A percentile compares a stretch with the other conserved stretches of the same genome.
phyloP scores from a whole-genome alignment of 1,284 basidiomycete genomes.

The Rugosomyces carneus region DNA sequence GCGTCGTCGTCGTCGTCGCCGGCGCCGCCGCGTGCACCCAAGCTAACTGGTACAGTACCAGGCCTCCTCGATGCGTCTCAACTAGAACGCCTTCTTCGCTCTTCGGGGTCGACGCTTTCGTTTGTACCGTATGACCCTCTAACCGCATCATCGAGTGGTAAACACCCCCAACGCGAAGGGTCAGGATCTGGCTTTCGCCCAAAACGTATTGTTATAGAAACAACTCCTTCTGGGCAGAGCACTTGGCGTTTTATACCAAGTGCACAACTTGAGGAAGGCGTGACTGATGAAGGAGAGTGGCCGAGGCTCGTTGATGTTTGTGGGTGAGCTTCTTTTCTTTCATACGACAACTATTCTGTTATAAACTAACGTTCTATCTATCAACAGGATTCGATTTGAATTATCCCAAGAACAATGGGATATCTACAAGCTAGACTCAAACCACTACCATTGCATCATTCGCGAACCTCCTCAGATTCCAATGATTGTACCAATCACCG shows the following conservation, averaged over 20 bases:
- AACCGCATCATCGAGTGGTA: conserved; percentile 43
- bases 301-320: conserved; percentile 60
- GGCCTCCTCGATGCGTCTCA: conserved; percentile 60
- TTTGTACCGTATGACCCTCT: conserved; percentile 68
- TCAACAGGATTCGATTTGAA: conserved; percentile 39
- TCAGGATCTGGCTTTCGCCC: conserved; percentile 31
- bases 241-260: conserved; percentile 73
- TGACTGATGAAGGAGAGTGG: conserved; percentile 60
- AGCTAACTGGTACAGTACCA: conserved; percentile 35
- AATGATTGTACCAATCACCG: conserved; percentile 29
- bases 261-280: conserved; percentile 49
- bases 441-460: conserved; percentile 60
- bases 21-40: conserved; percentile 1
- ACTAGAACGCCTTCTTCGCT: conserved; percentile 48
- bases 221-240: conserved; percentile 40
- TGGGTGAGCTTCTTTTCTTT: conserved; percentile 55
- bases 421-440: conserved; percentile 70
- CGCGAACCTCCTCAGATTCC: conserved; percentile 37
- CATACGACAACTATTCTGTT: no score
- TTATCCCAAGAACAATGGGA: conserved; percentile 76
- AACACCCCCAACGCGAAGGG: conserved; percentile 28
- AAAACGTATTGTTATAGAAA: conserved; percentile 68
- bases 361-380: no score
- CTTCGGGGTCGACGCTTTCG: conserved; percentile 44
- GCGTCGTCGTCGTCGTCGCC: conserved; percentile 15